phyloP scores from a whole-genome alignment of 2,329 filamentous ascomycete genomes.

The Trichoderma sp. region DNA sequence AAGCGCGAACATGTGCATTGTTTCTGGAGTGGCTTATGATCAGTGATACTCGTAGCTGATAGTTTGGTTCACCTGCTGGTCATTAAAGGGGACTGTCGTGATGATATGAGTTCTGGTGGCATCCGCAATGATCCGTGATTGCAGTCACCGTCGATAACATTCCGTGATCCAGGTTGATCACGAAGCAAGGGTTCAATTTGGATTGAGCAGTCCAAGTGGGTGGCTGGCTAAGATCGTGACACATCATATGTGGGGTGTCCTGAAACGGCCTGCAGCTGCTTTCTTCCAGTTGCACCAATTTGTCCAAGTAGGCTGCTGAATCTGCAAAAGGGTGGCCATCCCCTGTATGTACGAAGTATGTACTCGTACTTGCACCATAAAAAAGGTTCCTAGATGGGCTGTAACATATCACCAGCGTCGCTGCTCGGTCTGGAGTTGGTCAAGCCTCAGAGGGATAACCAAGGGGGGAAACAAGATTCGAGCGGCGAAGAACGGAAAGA shows the following conservation, averaged over 20 bases:
- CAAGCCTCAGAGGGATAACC: background rate
- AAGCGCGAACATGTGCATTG: background rate
- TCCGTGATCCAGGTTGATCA: constrained; percentile 1
- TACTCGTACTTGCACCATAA: background rate
- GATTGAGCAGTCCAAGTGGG: constrained; percentile 7
- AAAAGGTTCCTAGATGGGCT: background rate
- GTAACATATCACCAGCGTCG: background rate
- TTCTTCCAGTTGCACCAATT: background rate
- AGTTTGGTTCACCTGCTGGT: background rate
- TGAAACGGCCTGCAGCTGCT: constrained; percentile 19
- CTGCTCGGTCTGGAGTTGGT: background rate
- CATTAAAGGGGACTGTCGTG: background rate
- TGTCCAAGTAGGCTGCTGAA: background rate
- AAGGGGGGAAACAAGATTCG: background rate
- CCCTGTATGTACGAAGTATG: background rate
- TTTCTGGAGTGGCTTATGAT: background rate
- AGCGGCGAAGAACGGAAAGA: background rate
- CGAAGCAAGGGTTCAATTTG: constrained; percentile 1
- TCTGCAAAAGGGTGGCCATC: background rate
- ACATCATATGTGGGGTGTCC: constrained; percentile 19
- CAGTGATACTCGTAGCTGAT: background rate
- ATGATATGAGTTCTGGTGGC: background rate
- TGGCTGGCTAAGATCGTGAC: constrained; percentile 20
- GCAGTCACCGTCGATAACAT: background rate
- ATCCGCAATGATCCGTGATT: background rate